phyloP scores from a whole-genome alignment of 805 yeast species.

The Candida oleophila region DNA sequence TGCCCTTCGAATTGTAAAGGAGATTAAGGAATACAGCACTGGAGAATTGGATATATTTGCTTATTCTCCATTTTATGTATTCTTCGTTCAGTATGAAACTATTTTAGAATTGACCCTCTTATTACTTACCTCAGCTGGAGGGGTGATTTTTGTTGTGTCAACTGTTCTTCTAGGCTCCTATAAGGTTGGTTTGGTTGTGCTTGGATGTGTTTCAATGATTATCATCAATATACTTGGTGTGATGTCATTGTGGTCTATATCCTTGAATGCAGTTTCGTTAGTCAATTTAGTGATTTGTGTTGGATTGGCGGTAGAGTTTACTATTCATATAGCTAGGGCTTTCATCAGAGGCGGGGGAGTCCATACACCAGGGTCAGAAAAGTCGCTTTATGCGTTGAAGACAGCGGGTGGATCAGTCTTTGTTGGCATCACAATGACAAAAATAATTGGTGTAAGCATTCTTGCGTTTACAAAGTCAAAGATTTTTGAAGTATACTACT shows the following conservation, averaged over 20 bases:
- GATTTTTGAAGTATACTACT: slow-evolving; percentile 88
- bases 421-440: slow-evolving; percentile 88
- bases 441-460: slow-evolving; percentile 82
- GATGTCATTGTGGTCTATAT: slow-evolving; percentile 71
- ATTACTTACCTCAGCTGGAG: slow-evolving; percentile 52
- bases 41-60: slow-evolving; percentile 65
- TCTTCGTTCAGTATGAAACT: slow-evolving; percentile 82
- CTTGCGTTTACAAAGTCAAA: slow-evolving; percentile 84
- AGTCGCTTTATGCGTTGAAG: slow-evolving; percentile 49
- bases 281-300: slow-evolving; percentile 91
- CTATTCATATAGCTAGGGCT: slow-evolving; percentile 82
- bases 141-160: slow-evolving; percentile 52
- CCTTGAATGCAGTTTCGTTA: slow-evolving; percentile 84
- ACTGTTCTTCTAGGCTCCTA: slow-evolving; percentile 65
- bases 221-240: slow-evolving; percentile 75
- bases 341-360: slow-evolving; percentile 45
- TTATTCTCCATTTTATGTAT: slow-evolving; percentile 89
- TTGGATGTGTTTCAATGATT: slow-evolving; percentile 60
- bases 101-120: slow-evolving; percentile 58
- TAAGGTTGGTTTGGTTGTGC: slow-evolving; percentile 55
- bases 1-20: slow-evolving; percentile 63
- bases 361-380: slow-evolving; percentile 4
- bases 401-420: slow-evolving; percentile 89
- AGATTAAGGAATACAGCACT: slow-evolving; percentile 44
- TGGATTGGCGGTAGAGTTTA: slow-evolving; percentile 92